phyloP scores from a whole-genome alignment of 345 rosid species.

The Eucalyptus cloeziana region DNA sequence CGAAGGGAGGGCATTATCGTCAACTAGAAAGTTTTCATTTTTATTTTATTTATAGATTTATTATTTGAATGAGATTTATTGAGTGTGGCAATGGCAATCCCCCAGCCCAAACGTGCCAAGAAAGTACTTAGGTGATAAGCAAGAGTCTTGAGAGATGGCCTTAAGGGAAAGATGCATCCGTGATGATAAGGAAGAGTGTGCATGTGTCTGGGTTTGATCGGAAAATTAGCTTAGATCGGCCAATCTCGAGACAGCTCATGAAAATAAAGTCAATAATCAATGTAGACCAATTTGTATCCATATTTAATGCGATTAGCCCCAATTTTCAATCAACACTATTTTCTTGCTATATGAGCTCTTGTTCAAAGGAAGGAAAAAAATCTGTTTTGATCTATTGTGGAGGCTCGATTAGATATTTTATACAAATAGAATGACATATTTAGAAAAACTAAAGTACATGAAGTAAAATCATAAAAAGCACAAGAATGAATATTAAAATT shows the following conservation, averaged over 20 bases:
- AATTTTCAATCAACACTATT: fast-evolving
- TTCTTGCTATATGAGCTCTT: background rate
- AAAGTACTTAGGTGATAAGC: background rate
- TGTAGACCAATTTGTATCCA: fast-evolving
- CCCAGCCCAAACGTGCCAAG: background rate
- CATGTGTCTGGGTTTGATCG: fast-evolving
- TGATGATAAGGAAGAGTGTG: background rate
- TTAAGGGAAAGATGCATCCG: background rate
- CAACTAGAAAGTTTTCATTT: background rate
- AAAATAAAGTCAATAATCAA: fast-evolving
- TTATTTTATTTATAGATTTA: fast-evolving
- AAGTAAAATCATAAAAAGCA: background rate
- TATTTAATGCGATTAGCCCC: fast-evolving
- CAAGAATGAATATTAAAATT: fast-evolving
- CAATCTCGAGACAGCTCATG: fast-evolving
- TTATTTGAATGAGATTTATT: fast-evolving
- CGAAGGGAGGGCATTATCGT: background rate
- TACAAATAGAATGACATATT: background rate
- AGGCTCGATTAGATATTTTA: background rate
- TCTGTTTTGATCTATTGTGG: fast-evolving
- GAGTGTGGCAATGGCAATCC: background rate
- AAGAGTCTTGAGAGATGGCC: background rate
- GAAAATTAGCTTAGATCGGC: background rate
- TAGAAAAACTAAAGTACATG: background rate
- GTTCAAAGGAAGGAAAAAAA: fast-evolving